phyloP scores from a whole-genome alignment of 495 filamentous ascomycete genomes.

The Chaetomium cochliodes region DNA sequence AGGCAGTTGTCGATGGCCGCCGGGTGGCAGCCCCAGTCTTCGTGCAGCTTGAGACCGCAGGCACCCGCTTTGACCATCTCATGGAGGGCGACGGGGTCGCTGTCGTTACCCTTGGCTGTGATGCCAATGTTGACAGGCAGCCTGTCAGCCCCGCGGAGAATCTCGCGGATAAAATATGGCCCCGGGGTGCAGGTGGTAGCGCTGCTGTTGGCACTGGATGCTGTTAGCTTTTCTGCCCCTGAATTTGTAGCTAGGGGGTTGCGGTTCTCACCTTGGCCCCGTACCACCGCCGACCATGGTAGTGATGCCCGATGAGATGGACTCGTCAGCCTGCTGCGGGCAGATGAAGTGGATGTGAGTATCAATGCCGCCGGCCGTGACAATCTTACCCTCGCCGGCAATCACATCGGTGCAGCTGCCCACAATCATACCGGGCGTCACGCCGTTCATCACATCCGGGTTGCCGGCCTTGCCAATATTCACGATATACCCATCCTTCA shows the following conservation, averaged over 20 bases:
- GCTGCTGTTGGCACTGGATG: conserved; percentile 76
- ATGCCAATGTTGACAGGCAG: conserved; percentile 93
- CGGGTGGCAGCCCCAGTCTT: conserved; percentile 95
- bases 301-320: conserved; percentile 84
- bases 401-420: conserved; percentile 95
- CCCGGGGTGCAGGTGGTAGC: conserved; percentile 96
- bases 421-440: conserved; percentile 74
- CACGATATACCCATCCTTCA: conserved; percentile 83
- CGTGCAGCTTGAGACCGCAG: conserved; percentile 91
- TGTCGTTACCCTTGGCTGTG: conserved; percentile 96
- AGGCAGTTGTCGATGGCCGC: conserved; percentile 92
- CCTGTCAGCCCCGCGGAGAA: conserved; percentile 85
- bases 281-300: conserved; percentile 92
- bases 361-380: conserved; percentile 91
- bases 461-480: conserved; percentile 97
- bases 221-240: conserved; percentile 16
- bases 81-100: conserved; percentile 63
- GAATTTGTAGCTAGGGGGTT: neutral
- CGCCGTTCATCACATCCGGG: conserved; percentile 92
- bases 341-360: conserved; percentile 97
- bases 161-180: conserved; percentile 77
- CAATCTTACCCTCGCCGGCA: conserved; percentile 87
- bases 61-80: conserved; percentile 84
- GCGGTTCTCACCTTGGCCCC: conserved; percentile 64
- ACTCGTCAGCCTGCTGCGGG: conserved; percentile 88